Evolutionary conservation across 164 flowering plant species (phyloP), one percentile per base, ranked within the genome.

Genomic region (Vitis riparia): DNA sequence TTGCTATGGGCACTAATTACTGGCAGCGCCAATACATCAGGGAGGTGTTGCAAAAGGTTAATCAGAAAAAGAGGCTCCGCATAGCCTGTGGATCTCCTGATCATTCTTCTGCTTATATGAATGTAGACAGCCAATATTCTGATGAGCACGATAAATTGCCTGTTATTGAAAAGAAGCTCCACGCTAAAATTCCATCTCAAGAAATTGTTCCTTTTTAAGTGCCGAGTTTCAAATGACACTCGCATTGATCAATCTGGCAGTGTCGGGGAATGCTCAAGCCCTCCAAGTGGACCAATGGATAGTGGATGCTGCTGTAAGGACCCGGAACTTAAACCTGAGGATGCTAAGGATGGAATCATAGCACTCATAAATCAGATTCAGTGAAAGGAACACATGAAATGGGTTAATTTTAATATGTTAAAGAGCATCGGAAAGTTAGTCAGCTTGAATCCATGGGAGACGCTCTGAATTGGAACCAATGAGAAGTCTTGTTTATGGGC

Each of bases 31-130:
- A 81, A 76, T 82, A 75, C 71, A 80, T 78, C 14, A 79, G 76
- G 70, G 84, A 70, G 81, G 81, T 83, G 77, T 79, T 82, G 79
- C 82, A 82, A 75, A 78, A 78, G 79, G 87, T 79, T 67, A 79
- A 81, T 68, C 73, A 78, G 62, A 84, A 80, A 65, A 81, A 80
- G 73, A 78, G 73, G 77, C 77, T 82, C 17, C 74, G 68, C 63
- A 72, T 85, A 67, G 73, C 79, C 55, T 78, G 72, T 78, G 80
- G 61, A 71, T 70, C 76, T 66, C 17, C 71, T 71, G 73, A 74
- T 76, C 51, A 66, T 17, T 76, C 66, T 70, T 82, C 85, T 77
- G 70, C 70, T 75, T 69, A 15, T 67, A 23, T 76, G 73, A 71
- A 63, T 50, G 59, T 69, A 62, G 82, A 76, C 70, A 49, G 68